Conservation (phyloP, 179 eudicot species). For the Carnegiea gigantea region DNA sequence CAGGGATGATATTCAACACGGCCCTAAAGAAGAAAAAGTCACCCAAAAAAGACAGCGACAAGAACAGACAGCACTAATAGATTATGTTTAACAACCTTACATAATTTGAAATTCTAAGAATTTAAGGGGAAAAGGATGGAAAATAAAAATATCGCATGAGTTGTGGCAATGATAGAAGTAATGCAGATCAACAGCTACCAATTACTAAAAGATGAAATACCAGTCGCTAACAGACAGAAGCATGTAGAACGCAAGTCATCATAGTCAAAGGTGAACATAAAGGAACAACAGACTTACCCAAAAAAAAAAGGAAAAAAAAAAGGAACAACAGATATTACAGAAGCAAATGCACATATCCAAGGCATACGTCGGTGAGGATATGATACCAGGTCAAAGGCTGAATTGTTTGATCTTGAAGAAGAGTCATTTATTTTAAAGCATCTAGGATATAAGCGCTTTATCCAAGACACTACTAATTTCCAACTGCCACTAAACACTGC, state of each 20-base stretch:
- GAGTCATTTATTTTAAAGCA: no score
- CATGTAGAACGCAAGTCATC: background rate
- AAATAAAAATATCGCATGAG: no score
- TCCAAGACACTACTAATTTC: no score
- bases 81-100: background rate
- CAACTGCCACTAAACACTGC: no score
- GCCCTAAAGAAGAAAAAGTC: background rate
- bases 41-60: background rate
- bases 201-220: background rate
- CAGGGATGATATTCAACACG: background rate
- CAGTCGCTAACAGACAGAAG: background rate
- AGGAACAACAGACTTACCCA: background rate
- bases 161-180: background rate
- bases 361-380: background rate
- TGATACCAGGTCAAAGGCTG: background rate
- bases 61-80: background rate
- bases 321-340: background rate
- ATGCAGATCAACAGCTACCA: background rate
- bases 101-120: no score
- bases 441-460: no score
- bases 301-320: no score
- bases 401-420: no score
- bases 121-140: background rate
- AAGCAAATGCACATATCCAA: background rate
- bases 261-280: background rate